Conservation (phyloP, 345 rosid species). For the rapeseed (Brassica napus) region DNA sequence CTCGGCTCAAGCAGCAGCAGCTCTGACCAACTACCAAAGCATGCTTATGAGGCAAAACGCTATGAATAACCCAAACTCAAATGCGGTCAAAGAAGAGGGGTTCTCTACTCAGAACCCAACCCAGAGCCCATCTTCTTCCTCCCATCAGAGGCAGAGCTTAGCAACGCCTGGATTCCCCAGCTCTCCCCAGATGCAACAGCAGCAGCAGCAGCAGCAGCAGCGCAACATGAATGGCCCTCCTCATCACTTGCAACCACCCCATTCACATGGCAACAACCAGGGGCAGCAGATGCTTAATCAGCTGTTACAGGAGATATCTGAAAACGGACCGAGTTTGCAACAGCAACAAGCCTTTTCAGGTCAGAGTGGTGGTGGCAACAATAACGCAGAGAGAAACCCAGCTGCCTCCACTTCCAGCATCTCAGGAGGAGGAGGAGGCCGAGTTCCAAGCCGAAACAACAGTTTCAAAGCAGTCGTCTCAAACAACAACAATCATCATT, state of each 20-base stretch:
- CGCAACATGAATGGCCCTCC: not conserved
- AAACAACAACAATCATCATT: slow-evolving; percentile 1
- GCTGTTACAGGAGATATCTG: slow-evolving; percentile 30
- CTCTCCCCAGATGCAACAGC: slow-evolving; percentile 33
- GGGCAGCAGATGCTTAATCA: slow-evolving; percentile 35
- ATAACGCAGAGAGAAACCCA: slow-evolving; percentile 37
- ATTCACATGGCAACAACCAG: slow-evolving; percentile 34
- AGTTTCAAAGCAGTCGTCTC: not conserved
- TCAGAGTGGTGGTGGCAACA: slow-evolving; percentile 32
- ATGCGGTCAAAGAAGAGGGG: slow-evolving; percentile 25
- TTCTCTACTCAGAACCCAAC: slow-evolving; percentile 24
- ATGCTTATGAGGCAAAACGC: slow-evolving; percentile 45
- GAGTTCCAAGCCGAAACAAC: not conserved
- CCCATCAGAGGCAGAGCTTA: slow-evolving; percentile 35
- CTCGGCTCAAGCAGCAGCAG: slow-evolving; percentile 37
- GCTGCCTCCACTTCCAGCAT: slow-evolving; percentile 30
- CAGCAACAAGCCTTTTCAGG: slow-evolving; percentile 35
- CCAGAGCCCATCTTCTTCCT: slow-evolving; percentile 32
- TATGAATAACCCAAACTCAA: slow-evolving; percentile 32
- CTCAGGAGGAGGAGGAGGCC: slow-evolving; percentile 17
- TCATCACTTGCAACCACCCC: slow-evolving; percentile 28
- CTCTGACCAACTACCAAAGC: slow-evolving; percentile 44
- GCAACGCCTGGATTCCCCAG: slow-evolving; percentile 25
- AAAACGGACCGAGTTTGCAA: slow-evolving; percentile 9
- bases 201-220: not conserved